Percentiles rank a stretch among this genome's conserved stretches.
These are phyloP conservation scores for Penicillium macrosclerotiorum DNA, from an alignment of 495 filamentous ascomycete species.

Conservation along the genomic window DNA sequence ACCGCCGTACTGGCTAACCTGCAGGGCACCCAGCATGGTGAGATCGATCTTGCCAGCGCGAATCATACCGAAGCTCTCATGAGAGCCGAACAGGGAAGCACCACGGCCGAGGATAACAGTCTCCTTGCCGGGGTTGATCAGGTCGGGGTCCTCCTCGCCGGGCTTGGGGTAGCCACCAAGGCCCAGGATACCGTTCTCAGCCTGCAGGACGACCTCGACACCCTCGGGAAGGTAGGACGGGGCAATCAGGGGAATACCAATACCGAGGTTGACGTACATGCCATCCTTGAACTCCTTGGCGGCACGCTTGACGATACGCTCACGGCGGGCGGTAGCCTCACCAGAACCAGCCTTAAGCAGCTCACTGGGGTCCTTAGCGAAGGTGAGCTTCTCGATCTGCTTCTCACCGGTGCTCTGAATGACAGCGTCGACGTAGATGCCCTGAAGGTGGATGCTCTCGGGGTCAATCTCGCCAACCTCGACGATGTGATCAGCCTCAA, in stretches of 20 bases:
- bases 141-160: conserved; percentile 79
- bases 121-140: conserved; percentile 93
- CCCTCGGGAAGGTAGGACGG: conserved; percentile 74
- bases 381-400: conserved; percentile 80
- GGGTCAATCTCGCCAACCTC: conserved; percentile 75
- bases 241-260: conserved; percentile 89
- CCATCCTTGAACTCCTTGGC: conserved; percentile 92
- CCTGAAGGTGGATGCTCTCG: conserved; percentile 75
- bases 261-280: conserved; percentile 91
- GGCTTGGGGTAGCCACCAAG: conserved; percentile 78
- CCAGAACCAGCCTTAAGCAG: conserved; percentile 57
- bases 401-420: conserved; percentile 71
- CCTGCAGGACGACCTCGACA: conserved; percentile 81
- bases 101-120: conserved; percentile 80
- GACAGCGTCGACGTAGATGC: conserved; percentile 85
- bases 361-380: conserved; percentile 59
- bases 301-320: conserved; percentile 78
- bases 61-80: conserved; percentile 94
- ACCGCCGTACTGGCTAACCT: conserved; percentile 76
- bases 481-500: conserved; percentile 87
- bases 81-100: conserved; percentile 75
- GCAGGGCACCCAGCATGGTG: conserved; percentile 88
- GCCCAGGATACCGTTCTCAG: conserved; percentile 87
- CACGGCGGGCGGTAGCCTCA: conserved; percentile 69
- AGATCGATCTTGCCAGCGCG: conserved; percentile 82